Conservation (phyloP, 495 filamentous ascomycete genomes). For the Trichoderma asperelloides region DNA sequence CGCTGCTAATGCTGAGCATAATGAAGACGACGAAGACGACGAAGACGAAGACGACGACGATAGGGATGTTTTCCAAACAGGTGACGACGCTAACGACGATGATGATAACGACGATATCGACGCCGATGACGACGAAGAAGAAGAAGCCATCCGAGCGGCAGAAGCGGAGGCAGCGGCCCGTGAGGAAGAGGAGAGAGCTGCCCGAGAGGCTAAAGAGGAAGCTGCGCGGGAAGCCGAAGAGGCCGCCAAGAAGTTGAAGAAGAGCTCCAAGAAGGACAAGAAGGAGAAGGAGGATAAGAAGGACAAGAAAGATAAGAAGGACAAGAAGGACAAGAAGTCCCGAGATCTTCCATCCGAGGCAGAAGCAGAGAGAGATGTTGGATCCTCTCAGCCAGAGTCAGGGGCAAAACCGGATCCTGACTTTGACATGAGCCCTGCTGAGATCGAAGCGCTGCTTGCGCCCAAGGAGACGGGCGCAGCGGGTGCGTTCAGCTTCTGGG, state of each 20-base stretch:
- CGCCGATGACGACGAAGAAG: conserved; percentile 5
- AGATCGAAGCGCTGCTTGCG: conserved; percentile 24
- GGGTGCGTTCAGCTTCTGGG: conserved; percentile 41
- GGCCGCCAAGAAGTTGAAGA: conserved; percentile 33
- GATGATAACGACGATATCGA: not conserved
- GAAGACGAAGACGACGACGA: not conserved
- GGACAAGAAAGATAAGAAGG: conserved; percentile 7
- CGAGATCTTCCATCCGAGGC: conserved; percentile 13
- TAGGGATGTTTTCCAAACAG: too few relatives aligned
- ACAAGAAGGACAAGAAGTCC: conserved; percentile 9
- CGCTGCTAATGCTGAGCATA: conserved; percentile 2
- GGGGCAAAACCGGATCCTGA: not conserved
- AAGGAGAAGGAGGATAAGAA: not conserved
- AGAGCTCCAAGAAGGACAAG: conserved; percentile 22
- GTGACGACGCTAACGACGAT: not conserved
- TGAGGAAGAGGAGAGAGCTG: conserved; percentile 15
- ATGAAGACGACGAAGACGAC: conserved; percentile 17
- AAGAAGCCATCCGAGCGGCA: not conserved
- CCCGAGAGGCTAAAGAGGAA: conserved; percentile 10
- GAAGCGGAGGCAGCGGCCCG: conserved; percentile 13
- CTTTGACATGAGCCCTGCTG: conserved; percentile 13
- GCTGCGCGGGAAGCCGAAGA: conserved; percentile 21
- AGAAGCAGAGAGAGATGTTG: conserved; percentile 12
- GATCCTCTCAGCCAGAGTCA: conserved; percentile 7
- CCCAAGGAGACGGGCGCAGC: conserved; percentile 19